A percentile compares a stretch with the other conserved stretches of the same genome.
These are phyloP conservation scores for Botryotinia calthae DNA, from an alignment of 2,329 filamentous ascomycete species.

Conservation along the genomic window DNA sequence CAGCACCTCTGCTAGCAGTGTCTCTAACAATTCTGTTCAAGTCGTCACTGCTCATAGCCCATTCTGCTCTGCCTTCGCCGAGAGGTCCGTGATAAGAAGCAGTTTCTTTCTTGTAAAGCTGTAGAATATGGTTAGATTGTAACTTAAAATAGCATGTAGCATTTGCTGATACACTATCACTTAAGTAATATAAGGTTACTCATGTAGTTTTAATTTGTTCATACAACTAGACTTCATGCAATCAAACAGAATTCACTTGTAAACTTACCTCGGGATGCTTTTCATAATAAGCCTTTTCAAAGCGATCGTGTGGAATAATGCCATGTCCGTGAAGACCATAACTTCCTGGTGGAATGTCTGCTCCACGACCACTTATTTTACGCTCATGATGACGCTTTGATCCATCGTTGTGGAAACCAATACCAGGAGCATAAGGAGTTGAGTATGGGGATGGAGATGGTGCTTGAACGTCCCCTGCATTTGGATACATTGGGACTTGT, in stretches of 20 bases:
- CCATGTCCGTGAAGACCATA: conserved; percentile 93
- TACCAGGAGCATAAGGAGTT: conserved; percentile 34
- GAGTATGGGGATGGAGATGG: conserved; percentile 69
- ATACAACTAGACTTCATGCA: background rate
- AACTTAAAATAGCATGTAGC: background rate
- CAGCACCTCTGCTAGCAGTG: conserved; percentile 54
- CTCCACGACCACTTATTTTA: conserved; percentile 69
- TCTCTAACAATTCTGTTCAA: conserved; percentile 85
- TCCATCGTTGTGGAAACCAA: conserved; percentile 54
- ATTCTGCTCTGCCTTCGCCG: conserved; percentile 61
- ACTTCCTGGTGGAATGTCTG: conserved; percentile 76
- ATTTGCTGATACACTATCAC: background rate
- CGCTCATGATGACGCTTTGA: conserved; percentile 59
- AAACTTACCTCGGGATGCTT: conserved; percentile 71
- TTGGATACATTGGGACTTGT: conserved; percentile 88
- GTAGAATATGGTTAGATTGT: conserved; percentile 12
- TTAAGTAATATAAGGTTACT: background rate
- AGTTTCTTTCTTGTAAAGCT: conserved; percentile 66
- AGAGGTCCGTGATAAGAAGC: conserved; percentile 46
- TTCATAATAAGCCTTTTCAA: conserved; percentile 88
- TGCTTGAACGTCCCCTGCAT: conserved; percentile 93
- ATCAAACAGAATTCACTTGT: background rate
- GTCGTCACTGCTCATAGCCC: conserved; percentile 84
- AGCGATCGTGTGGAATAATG: conserved; percentile 69
- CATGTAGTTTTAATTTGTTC: background rate